Evolutionary conservation across 2,329 filamentous ascomycete genomes (phyloP), one percentile per base, ranked within the genome.

Genomic region (Diaporthe nobilis): DNA sequence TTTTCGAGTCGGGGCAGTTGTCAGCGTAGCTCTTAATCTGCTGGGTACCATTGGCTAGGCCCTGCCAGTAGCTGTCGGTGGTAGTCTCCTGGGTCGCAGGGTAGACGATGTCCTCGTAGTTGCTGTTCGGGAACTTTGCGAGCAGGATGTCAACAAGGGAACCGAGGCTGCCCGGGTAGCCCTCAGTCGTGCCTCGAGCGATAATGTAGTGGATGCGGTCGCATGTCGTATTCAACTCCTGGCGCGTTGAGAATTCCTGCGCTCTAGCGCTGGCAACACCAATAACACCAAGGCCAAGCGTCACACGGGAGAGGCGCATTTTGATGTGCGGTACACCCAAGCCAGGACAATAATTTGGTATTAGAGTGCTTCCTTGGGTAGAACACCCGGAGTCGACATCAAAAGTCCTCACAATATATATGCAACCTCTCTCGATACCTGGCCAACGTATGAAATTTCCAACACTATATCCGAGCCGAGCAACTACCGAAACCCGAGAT

Each of bases 71-170:
- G 72, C 51, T 70, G 31, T 57, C 22, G 17, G 72, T 68, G 22
- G 15, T 34, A 4, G 72, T 70, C 61, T 74, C 72, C 9, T 74
- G 49, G 12, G 72, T 70, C 13, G 72, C 72, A 20, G 72, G 61
- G 22, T 74, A 74, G 61, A 74, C 44, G 61, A 74, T 51, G 9
- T 74, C 28, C 72, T 74, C 72, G 61, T 70, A 74, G 39, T 74
- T 74, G 49, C 57, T 68, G 28, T 53, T 51, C 4, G 61, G 58
- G 58, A 61, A 25, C 37, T 61, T 63, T 17, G 58, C 37, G n/a
- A 39, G 25, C 42, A 74, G n/a, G 3, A 68, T 53, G n/a, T 60
- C 51, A 12, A 44, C 61, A 15, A 63, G 72, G 4, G 49, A 74
- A 31, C 60, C 58, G 20, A 61, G 34, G 17, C 58, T 61, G 39